Evolutionary conservation across 306 rosid genomes (phyloP).

Genomic region (Geum urbanum): DNA sequence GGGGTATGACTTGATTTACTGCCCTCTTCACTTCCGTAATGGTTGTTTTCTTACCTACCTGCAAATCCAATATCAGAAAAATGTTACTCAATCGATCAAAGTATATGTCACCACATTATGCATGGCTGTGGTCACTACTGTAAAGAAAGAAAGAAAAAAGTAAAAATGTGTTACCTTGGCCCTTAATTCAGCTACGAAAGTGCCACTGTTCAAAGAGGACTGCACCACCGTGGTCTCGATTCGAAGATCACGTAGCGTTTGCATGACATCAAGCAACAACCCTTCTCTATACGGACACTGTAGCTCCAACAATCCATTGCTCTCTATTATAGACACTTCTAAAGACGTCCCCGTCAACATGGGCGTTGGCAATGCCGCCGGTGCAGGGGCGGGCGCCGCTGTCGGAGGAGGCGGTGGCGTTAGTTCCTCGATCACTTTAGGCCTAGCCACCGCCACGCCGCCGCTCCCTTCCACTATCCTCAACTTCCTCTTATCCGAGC

Average conservation of each 20-base stretch:
- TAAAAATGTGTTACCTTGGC: slow-evolving; percentile 45
- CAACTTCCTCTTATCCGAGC: slow-evolving; percentile 57
- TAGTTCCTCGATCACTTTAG: slow-evolving; percentile 32
- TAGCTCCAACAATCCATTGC: slow-evolving; percentile 78
- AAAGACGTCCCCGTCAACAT: slow-evolving; percentile 37
- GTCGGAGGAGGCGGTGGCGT: not conserved
- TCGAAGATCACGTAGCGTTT: slow-evolving; percentile 51
- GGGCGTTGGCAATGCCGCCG: not conserved
- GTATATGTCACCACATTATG: not conserved
- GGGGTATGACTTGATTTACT: slow-evolving; percentile 69
- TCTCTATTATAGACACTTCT: slow-evolving; percentile 86
- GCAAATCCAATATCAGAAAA: slow-evolving; percentile 1
- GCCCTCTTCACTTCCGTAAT: slow-evolving; percentile 94
- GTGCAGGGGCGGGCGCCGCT: not conserved
- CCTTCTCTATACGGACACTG: slow-evolving; percentile 77
- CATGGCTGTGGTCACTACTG: not conserved
- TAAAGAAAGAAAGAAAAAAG: no score
- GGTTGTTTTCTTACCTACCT: slow-evolving; percentile 81
- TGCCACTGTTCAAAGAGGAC: slow-evolving; percentile 61
- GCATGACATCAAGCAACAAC: slow-evolving; percentile 70
- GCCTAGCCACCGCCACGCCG: slow-evolving; percentile 30
- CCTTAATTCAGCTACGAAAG: slow-evolving; percentile 61
- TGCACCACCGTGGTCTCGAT: slow-evolving; percentile 72
- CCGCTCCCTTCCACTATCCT: slow-evolving; percentile 62
- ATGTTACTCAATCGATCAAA: not conserved